Evolutionary conservation across 1,284 basidiomycete genomes (phyloP), one percentile per base, ranked within the genome.

Genomic region (Agroathelia rolfsii): DNA sequence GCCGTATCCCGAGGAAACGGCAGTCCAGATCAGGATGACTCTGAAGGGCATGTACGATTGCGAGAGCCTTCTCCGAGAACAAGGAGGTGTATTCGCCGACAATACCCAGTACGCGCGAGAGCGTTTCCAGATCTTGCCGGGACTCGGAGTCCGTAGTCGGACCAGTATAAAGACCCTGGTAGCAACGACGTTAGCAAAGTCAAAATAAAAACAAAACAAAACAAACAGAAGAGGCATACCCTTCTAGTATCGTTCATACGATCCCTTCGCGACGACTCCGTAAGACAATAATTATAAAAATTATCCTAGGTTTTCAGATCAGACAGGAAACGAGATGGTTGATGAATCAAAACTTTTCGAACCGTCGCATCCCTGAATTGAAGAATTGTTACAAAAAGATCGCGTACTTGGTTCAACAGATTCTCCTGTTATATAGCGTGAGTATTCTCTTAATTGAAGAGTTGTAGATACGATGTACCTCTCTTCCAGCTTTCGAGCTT

Each of bases 231-330:
- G 16, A 18, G n/a, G 56, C 80, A 41, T 50, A 88, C 88, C 40
- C 86, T 61, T 37, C 69, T 62, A 8, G 50, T 51, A 50, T 93
- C 88, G 26, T 72, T 62, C 41, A 68, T 61, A 31, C 76, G 72
- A 48, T 93, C 89, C 39, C 78, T 61, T 27, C 81, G 67, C 1
- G 84, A 76, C 1, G 86, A 84, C 55, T 90, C 87, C 0, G 80
- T 75, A 29, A 94, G 55, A 29, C 85, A 87, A 51, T 81, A 78
- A 41, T 85, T 83, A 49, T 89, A 93, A 43, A 95, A 77, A 38
- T 80, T 81, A 46, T 94, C 89, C 88, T 93, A 43, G 3, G 16
- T 16, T n/a, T n/a, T n/a, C n/a, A n/a, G 22, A 15, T 37, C 15
- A 48, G 29, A 12, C 28, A n/a, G 21, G 26, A 4, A 24, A 28